Evolutionary conservation across 345 rosid genomes (phyloP).

Genomic region (Populus pruinosa): DNA sequence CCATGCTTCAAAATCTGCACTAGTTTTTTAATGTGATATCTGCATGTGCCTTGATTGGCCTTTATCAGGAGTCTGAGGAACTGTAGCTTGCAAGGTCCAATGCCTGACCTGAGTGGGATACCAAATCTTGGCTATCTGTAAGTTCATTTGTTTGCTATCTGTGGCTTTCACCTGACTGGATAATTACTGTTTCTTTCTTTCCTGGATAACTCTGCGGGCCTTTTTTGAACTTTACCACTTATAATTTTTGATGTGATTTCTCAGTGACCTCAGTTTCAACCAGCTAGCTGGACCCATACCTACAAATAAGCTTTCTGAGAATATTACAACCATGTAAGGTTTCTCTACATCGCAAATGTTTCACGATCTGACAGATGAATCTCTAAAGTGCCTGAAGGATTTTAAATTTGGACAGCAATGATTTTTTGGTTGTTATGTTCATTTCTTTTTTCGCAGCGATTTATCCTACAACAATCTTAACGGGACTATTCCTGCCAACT

Average conservation of each 20-base stretch:
- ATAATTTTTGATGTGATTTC: slow-evolving; percentile 10
- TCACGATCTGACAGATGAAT: neutral
- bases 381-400: slow-evolving; percentile 1
- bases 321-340: slow-evolving; percentile 84
- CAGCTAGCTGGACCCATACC: slow-evolving; percentile 74
- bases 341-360: slow-evolving; percentile 12
- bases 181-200: neutral
- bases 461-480: slow-evolving; percentile 66
- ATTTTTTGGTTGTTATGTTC: slow-evolving; percentile 1
- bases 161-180: neutral
- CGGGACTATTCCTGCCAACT: slow-evolving; percentile 67
- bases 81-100: slow-evolving; percentile 77
- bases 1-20: neutral
- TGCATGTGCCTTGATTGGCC: slow-evolving; percentile 15
- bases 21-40: neutral
- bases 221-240: neutral
- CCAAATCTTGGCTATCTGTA: slow-evolving; percentile 80
- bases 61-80: slow-evolving; percentile 81
- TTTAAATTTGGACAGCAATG: slow-evolving; percentile 7
- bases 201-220: neutral
- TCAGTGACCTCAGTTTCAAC: slow-evolving; percentile 88
- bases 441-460: slow-evolving; percentile 44
- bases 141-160: slow-evolving; percentile 27
- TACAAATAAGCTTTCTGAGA: slow-evolving; percentile 50
- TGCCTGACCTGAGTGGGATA: slow-evolving; percentile 82